Evolutionary conservation across 768 basidiomycete species (phyloP).

Genomic region (Rhodocollybia butyracea): DNA sequence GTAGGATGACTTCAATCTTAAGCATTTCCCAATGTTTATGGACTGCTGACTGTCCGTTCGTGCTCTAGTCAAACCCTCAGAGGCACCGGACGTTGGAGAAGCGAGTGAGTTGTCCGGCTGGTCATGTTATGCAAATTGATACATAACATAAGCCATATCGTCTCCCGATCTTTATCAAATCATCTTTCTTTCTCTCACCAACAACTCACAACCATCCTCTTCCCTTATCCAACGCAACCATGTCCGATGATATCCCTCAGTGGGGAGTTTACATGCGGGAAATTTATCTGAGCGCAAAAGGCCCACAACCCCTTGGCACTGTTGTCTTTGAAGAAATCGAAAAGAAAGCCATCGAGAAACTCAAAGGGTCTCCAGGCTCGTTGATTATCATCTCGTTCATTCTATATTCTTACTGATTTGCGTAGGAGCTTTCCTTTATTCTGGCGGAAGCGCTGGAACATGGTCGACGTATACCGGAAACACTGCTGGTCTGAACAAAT

Average conservation of each 20-base stretch:
- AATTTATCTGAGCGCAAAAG: slow-evolving; percentile 36
- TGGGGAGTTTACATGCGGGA: slow-evolving; percentile 41
- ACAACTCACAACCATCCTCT: background rate
- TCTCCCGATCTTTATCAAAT: too few relatives aligned
- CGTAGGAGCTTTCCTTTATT: slow-evolving; percentile 68
- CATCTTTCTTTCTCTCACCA: background rate
- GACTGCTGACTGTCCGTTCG: too few relatives aligned
- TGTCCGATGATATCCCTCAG: slow-evolving; percentile 9
- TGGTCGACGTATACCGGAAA: slow-evolving; percentile 67
- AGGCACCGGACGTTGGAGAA: too few relatives aligned
- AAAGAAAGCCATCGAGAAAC: slow-evolving; percentile 57
- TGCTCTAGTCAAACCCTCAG: too few relatives aligned
- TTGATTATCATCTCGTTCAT: background rate
- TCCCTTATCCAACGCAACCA: too few relatives aligned
- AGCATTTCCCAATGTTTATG: too few relatives aligned
- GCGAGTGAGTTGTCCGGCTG: too few relatives aligned
- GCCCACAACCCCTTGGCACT: slow-evolving; percentile 52
- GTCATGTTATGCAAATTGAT: too few relatives aligned
- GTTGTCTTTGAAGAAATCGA: slow-evolving; percentile 63
- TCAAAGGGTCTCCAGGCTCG: slow-evolving; percentile 56
- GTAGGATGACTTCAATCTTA: too few relatives aligned
- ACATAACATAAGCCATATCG: too few relatives aligned
- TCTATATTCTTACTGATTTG: background rate
- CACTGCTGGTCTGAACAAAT: slow-evolving; percentile 57
- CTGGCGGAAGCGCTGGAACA: slow-evolving; percentile 74